phyloP scores from a whole-genome alignment of 2,329 filamentous ascomycete species.

The Niveomyces coronatus region DNA sequence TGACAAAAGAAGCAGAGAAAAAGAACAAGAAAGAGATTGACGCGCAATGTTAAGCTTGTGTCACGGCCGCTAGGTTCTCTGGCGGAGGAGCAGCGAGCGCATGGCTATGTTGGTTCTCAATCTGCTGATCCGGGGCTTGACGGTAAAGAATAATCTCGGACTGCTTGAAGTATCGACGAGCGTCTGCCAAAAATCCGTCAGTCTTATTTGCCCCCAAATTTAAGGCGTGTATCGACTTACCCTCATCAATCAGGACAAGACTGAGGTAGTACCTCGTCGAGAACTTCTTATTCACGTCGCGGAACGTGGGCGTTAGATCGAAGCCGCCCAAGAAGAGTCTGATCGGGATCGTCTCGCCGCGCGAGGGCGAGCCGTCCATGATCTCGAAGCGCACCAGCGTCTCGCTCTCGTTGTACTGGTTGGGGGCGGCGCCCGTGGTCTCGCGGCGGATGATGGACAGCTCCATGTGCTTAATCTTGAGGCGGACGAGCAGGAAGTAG shows the following conservation, averaged over 20 bases:
- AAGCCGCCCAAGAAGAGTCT: conserved; percentile 94
- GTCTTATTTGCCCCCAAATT: neutral
- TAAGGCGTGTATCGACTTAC: conserved; percentile 33
- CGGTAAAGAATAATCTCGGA: conserved; percentile 96
- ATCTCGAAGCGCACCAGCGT: conserved; percentile 98
- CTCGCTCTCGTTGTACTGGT: conserved; percentile 99
- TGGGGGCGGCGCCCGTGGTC: conserved; percentile 90
- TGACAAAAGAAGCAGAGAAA: neutral
- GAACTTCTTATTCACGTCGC: conserved; percentile 99
- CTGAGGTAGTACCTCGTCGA: conserved; percentile 97
- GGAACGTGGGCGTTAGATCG: conserved; percentile 94
- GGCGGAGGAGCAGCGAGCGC: conserved; percentile 30
- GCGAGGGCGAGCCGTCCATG: conserved; percentile 97
- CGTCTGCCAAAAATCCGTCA: conserved; percentile 47
- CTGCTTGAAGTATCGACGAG: conserved; percentile 96
- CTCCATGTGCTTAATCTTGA: conserved; percentile 99
- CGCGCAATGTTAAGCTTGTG: conserved; percentile 15
- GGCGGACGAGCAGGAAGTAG: conserved; percentile 90
- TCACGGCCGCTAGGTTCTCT: conserved; percentile 34
- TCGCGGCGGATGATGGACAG: conserved; percentile 93
- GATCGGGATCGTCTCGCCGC: conserved; percentile 92
- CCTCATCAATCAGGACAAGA: conserved; percentile 90
- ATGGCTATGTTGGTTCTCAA: conserved; percentile 27
- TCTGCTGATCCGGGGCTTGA: conserved; percentile 52
- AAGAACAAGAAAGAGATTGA: conserved; percentile 6